These are phyloP conservation scores for Xylaria sp. DNA, from an alignment of 2,329 filamentous ascomycete species.

Conservation along the genomic window DNA sequence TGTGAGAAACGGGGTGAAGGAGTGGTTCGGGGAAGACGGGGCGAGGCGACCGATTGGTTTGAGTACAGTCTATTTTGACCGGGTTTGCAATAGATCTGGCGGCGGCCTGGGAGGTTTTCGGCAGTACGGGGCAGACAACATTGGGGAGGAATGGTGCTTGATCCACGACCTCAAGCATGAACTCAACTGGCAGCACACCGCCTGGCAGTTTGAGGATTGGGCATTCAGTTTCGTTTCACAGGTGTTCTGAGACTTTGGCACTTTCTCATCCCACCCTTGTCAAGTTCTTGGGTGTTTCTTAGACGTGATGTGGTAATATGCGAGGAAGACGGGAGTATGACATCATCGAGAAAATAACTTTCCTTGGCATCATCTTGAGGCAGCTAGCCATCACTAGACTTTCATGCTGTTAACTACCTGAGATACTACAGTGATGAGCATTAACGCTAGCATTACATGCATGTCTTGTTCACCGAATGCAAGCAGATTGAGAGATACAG, in stretches of 20 bases:
- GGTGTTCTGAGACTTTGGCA: not conserved
- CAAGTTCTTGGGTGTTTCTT: not conserved
- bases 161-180: constrained; percentile 15
- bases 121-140: constrained; percentile 13
- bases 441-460: no score
- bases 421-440: no score
- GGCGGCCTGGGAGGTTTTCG: not conserved
- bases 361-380: no score
- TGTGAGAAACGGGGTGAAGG: constrained; percentile 5
- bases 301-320: not conserved
- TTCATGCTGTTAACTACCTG: no score
- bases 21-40: constrained; percentile 12
- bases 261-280: not conserved
- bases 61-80: constrained; percentile 13
- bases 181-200: constrained; percentile 24
- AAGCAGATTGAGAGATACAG: no score
- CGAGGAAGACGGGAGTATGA: not conserved
- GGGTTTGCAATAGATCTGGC: not conserved
- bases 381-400: no score
- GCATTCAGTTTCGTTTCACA: not conserved
- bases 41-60: constrained; percentile 12
- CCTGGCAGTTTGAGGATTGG: constrained; percentile 20
- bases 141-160: constrained; percentile 6
- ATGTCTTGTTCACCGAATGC: no score
- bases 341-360: no score